Evolutionary conservation across 208 protist genomes (phyloP), one percentile per base, ranked within the genome.

Genomic region (Hexamita inflata): DNA sequence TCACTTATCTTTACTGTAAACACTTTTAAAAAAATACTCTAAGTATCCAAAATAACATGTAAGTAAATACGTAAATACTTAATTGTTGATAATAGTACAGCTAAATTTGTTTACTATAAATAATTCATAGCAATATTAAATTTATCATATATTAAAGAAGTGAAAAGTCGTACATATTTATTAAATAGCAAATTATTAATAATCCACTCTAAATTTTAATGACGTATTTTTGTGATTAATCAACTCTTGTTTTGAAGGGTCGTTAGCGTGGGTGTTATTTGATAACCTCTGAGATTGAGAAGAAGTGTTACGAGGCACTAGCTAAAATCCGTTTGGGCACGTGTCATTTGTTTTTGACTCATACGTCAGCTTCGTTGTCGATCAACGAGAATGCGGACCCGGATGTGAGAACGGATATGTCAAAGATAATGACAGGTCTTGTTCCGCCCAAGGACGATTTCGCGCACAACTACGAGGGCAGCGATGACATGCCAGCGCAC

Each of bases 311-410:
- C 15, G 9, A 70, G 24, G 4, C 42, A 32, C 15, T 70, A 40
- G 34, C 2, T 11, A 13, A 38, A 9, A 34, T 70, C 7, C 4
- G 15, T 19, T 30, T 4, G 2, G 64, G 64, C 9, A 24, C 7
- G 38, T 45, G 9, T 34, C 38, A 49, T 38, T 19, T 70, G 4
- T 70, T 70, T 49, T 38, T 70, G 15, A 40, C 28, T n/a, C 64
- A 70, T 38, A 70, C 64, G 11, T 42, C 30, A 15, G 64, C 64
- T 32, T 40, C 38, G 15, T 19, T 70, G n/a, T 57, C 38, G 15
- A 70, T 70, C 2, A 70, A 70, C n/a, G 64, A 70, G 35, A 70
- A 70, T 45, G 64, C 64, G 38, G 64, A 70, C n/a, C 64, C 64
- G n/a, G 42, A 7, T 24, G 64, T 70, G 2, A 35, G 64, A 49